Evolutionary conservation across 1,139 yeast species (phyloP).

Genomic region (Arxiozyma slooffiae): DNA sequence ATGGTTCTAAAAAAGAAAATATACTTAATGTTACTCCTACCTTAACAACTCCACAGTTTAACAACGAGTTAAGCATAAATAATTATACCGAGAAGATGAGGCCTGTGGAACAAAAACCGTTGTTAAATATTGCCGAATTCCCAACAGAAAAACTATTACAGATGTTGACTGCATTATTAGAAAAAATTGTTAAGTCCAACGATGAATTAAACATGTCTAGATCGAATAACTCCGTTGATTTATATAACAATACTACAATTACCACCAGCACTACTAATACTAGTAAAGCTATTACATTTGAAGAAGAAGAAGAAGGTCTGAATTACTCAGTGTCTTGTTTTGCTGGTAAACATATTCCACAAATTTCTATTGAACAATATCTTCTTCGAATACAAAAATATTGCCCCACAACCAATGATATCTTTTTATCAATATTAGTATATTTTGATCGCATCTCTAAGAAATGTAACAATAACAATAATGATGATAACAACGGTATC

Average conservation of each 20-base stretch:
- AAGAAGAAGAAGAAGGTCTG: not conserved
- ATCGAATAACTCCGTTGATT: not conserved
- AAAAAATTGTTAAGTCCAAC: constrained; percentile 81
- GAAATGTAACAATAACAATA: constrained; percentile 47
- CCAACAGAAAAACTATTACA: constrained; percentile 70
- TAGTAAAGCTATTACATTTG: not conserved
- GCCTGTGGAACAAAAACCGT: not conserved
- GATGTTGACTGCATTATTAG: constrained; percentile 75
- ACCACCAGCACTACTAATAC: too few relatives aligned
- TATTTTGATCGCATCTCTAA: constrained; percentile 91
- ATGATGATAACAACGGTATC: not conserved
- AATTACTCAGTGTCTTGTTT: constrained; percentile 40
- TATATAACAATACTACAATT: not conserved
- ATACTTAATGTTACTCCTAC: not conserved
- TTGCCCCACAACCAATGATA: constrained; percentile 96
- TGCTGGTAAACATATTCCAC: too few relatives aligned
- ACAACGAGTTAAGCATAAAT: not conserved
- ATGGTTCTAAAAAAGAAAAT: not conserved
- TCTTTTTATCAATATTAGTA: constrained; percentile 75
- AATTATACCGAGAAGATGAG: not conserved
- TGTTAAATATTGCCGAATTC: constrained; percentile 66
- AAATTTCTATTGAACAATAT: constrained; percentile 82
- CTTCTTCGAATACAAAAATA: constrained; percentile 81
- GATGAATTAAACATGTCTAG: constrained; percentile 37
- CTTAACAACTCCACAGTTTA: not conserved